Percentiles rank a stretch among this genome's conserved stretches.
phyloP scores from a whole-genome alignment of 148 eudicot genomes.

The Hydrangea macrophylla region DNA sequence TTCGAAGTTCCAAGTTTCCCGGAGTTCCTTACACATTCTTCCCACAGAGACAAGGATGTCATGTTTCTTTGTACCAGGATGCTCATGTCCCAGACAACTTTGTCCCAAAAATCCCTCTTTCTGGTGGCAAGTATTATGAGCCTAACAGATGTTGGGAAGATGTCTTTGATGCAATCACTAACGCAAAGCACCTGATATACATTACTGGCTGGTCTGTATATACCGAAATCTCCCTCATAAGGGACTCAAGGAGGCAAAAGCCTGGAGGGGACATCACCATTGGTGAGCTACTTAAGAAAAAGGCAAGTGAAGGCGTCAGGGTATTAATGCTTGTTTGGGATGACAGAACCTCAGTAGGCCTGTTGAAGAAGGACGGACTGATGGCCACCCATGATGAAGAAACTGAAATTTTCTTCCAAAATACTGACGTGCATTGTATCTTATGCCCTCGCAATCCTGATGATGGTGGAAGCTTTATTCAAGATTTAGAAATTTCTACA shows the following conservation, averaged over 20 bases:
- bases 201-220: slow-evolving; percentile 87
- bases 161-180: slow-evolving; percentile 62
- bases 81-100: slow-evolving; percentile 73
- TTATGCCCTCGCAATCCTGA: slow-evolving; percentile 81
- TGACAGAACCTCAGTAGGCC: slow-evolving; percentile 67
- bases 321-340: slow-evolving; percentile 84
- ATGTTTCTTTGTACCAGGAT: slow-evolving; percentile 69
- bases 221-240: slow-evolving; percentile 53
- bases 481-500: slow-evolving; percentile 60
- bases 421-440: slow-evolving; percentile 61
- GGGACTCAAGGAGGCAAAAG: slow-evolving; percentile 67
- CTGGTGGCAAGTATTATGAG: slow-evolving; percentile 63
- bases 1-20: slow-evolving; percentile 53
- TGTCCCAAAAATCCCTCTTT: slow-evolving; percentile 65
- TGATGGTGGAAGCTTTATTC: slow-evolving; percentile 66
- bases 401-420: slow-evolving; percentile 43
- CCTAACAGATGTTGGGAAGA: slow-evolving; percentile 88
- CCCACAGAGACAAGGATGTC: slow-evolving; percentile 62
- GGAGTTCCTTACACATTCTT: slow-evolving; percentile 79
- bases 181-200: slow-evolving; percentile 73
- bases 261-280: slow-evolving; percentile 65
- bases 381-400: slow-evolving; percentile 86
- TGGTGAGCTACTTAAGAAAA: slow-evolving; percentile 68
- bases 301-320: slow-evolving; percentile 70
- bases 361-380: slow-evolving; percentile 63